A percentile compares a stretch with the other conserved stretches of the same genome.
Conservation (phyloP, 2,329 filamentous ascomycete species). For the Westerdykella sp. region DNA sequence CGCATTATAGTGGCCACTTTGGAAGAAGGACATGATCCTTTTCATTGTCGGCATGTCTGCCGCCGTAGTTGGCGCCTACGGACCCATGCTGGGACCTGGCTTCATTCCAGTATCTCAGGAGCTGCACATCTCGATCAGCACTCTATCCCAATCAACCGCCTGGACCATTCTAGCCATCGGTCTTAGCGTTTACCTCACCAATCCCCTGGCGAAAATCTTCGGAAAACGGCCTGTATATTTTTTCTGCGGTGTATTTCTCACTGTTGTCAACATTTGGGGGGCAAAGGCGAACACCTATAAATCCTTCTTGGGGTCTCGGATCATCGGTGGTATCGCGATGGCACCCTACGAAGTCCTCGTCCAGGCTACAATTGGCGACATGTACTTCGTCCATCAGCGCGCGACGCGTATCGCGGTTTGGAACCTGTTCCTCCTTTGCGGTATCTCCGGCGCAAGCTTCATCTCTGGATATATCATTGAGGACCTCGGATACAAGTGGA, state of each 20-base stretch:
- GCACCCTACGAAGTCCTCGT: constrained; percentile 49
- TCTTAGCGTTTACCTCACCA: constrained; percentile 46
- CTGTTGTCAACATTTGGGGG: constrained; percentile 46
- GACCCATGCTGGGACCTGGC: constrained; percentile 48
- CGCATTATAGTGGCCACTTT: constrained; percentile 1
- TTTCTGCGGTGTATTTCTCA: constrained; percentile 43
- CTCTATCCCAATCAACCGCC: constrained; percentile 42
- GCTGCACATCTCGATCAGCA: constrained; percentile 41
- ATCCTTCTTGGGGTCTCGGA: constrained; percentile 44
- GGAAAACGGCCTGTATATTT: constrained; percentile 49
- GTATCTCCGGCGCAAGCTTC: constrained; percentile 35
- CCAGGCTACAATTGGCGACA: constrained; percentile 45
- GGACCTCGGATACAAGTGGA: constrained; percentile 38
- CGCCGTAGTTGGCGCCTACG: constrained; percentile 45
- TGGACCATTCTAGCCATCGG: constrained; percentile 48
- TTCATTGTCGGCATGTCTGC: constrained; percentile 2
- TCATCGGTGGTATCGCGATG: constrained; percentile 46
- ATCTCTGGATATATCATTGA: constrained; percentile 39
- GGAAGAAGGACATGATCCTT: constrained; percentile 4
- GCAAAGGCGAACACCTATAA: constrained; percentile 40
- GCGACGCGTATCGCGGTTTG: constrained; percentile 37
- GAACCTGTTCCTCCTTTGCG: constrained; percentile 38
- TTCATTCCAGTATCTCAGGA: constrained; percentile 44
- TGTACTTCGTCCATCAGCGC: constrained; percentile 43
- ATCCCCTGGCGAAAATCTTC: constrained; percentile 48